A percentile compares a stretch with the other conserved stretches of the same genome.
These are phyloP conservation scores for Dacryopinax spathularia DNA, from an alignment of 768 basidiomycete species.

Conservation along the genomic window DNA sequence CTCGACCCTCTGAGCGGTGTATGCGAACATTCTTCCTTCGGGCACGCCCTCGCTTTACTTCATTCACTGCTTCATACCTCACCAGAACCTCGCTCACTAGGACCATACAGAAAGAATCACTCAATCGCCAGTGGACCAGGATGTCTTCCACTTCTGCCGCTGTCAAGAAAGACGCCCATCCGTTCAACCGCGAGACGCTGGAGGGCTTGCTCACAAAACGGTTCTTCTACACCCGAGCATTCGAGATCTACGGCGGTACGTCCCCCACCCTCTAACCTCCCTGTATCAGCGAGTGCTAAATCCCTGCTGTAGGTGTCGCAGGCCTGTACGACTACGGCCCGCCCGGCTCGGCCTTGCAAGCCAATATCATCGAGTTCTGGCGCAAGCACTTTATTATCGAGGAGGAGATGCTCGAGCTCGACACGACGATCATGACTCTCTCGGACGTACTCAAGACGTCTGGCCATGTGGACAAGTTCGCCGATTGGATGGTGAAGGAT, in stretches of 20 bases:
- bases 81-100: no score
- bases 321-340: constrained; percentile 98
- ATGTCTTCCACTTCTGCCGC: constrained; percentile 12
- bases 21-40: no score
- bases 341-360: constrained; percentile 86
- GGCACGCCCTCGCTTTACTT: no score
- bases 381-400: constrained; percentile 95
- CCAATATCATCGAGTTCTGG: constrained; percentile 95
- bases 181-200: constrained; percentile 74
- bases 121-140: neutral
- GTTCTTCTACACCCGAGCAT: constrained; percentile 96
- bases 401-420: constrained; percentile 95
- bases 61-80: no score
- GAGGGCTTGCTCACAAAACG: constrained; percentile 76
- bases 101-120: constrained; percentile 7
- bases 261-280: constrained; percentile 14
- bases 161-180: constrained; percentile 70
- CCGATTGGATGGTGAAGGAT: constrained; percentile 99
- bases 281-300: constrained; percentile 1
- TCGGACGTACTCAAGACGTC: constrained; percentile 90
- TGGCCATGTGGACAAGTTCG: constrained; percentile 93
- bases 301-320: constrained; percentile 71
- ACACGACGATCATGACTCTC: constrained; percentile 96
- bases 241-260: constrained; percentile 96
- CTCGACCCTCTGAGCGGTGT: neutral